Evolutionary conservation across 1,139 yeast genomes (phyloP).

Genomic region (Lodderomyces metapsilosis): DNA sequence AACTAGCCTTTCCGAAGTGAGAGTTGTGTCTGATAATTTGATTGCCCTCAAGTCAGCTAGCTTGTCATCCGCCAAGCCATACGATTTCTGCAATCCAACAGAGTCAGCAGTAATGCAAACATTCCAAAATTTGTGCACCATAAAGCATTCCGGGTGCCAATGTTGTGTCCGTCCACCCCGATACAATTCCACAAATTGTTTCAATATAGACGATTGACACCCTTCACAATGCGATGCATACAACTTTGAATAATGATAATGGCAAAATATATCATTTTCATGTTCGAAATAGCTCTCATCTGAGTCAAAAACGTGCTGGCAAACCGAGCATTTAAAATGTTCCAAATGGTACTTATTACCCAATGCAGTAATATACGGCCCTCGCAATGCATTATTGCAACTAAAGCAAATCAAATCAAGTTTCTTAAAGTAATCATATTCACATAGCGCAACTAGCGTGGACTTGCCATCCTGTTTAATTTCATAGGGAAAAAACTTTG

Average conservation of each 20-base stretch:
- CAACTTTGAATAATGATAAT: conserved; percentile 80
- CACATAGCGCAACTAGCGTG: conserved; percentile 77
- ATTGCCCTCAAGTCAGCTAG: conserved; percentile 16
- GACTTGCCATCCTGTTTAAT: conserved; percentile 16
- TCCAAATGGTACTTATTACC: conserved; percentile 93
- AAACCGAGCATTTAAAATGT: conserved; percentile 89
- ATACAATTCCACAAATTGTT: conserved; percentile 89
- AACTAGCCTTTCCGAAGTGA: conserved; percentile 53
- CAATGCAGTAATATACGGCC: conserved; percentile 91
- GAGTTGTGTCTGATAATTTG: conserved; percentile 14
- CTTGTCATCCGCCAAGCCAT: conserved; percentile 19
- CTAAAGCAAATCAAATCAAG: conserved; percentile 78
- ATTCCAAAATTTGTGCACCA: conserved; percentile 97
- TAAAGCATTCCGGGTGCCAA: conserved; percentile 99
- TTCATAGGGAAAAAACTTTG: conserved; percentile 66
- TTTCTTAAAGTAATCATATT: conserved; percentile 85
- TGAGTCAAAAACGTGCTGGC: conserved; percentile 83
- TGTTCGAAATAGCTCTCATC: conserved; percentile 94
- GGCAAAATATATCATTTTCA: conserved; percentile 80
- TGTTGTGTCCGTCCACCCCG: conserved; percentile 94
- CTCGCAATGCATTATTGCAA: conserved; percentile 84
- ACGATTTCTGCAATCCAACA: conserved; percentile 47
- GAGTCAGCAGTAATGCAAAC: conserved; percentile 70
- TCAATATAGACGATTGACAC: conserved; percentile 85
- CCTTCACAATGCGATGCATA: conserved; percentile 94